Conservation (phyloP, 163 green algal genomes). For the Chlamydomonas reinhardtii region DNA sequence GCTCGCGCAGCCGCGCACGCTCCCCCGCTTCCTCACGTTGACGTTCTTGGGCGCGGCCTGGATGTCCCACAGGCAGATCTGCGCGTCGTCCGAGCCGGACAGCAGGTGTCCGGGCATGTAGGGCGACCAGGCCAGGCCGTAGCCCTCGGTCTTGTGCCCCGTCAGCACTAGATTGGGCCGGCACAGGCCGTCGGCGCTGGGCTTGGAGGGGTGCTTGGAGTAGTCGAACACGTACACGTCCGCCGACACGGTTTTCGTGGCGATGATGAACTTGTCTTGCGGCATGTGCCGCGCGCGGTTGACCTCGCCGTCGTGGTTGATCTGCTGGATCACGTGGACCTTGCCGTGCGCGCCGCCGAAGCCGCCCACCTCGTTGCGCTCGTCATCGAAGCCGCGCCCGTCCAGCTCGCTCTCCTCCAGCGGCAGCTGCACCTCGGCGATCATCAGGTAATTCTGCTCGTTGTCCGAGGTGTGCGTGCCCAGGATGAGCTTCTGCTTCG, state of each 20-base stretch:
- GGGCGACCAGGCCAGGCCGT: conserved; percentile 96
- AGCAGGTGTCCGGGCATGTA: conserved; percentile 89
- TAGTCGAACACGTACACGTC: conserved; percentile 99
- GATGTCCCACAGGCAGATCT: conserved; percentile 99
- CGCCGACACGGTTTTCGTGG: conserved; percentile 96
- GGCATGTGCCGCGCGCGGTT: conserved; percentile 88
- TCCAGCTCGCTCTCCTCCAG: conserved; percentile 91
- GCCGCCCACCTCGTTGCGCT: conserved; percentile 91
- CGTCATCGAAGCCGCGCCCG: conserved; percentile 88
- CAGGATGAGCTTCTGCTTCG: conserved; percentile 95
- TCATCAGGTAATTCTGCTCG: conserved; percentile 99
- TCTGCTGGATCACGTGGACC: conserved; percentile 93
- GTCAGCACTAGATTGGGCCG: conserved; percentile 87
- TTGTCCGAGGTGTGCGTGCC: conserved; percentile 98
- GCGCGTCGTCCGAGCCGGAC: conserved; percentile 94
- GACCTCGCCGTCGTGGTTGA: conserved; percentile 97
- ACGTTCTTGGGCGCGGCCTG: conserved; percentile 58
- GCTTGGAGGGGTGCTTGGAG: conserved; percentile 96
- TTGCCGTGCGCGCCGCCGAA: conserved; percentile 89
- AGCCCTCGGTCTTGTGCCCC: conserved; percentile 96
- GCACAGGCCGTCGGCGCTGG: conserved; percentile 87
- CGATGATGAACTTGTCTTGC: conserved; percentile 96
- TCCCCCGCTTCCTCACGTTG: conserved; percentile 8
- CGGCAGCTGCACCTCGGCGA: conserved; percentile 94
- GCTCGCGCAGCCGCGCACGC: no score